Conservation (phyloP, 257 asterid genomes). For the Capsicum chinense region DNA sequence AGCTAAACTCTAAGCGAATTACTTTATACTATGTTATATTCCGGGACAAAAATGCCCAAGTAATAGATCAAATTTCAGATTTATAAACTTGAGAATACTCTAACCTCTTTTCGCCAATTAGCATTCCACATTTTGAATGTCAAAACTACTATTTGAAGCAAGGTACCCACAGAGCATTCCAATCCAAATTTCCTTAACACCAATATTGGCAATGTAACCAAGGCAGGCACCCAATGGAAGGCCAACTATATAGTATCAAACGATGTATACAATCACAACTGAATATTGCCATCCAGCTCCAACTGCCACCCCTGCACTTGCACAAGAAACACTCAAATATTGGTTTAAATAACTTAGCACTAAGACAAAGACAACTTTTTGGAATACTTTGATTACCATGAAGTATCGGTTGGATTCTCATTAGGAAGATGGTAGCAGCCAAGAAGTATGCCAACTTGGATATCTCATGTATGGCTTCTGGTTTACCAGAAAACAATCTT, state of each 20-base stretch:
- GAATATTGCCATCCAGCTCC: not conserved
- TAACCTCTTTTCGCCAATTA: slow-evolving; percentile 74
- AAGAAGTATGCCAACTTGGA: slow-evolving; percentile 67
- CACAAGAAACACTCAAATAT: too few species aligned
- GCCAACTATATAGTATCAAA: slow-evolving; percentile 67
- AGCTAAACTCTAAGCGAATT: too few species aligned
- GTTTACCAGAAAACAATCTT: too few species aligned
- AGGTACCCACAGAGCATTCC: slow-evolving; percentile 73
- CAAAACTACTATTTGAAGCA: slow-evolving; percentile 67
- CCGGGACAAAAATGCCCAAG: too few species aligned
- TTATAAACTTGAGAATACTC: not conserved
- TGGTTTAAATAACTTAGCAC: too few species aligned
- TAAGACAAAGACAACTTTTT: too few species aligned
- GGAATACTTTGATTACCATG: too few species aligned
- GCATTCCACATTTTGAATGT: slow-evolving; percentile 43
- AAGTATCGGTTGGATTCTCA: too few species aligned
- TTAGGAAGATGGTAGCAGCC: slow-evolving; percentile 58
- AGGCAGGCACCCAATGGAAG: slow-evolving; percentile 82
- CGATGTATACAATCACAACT: slow-evolving; percentile 50
- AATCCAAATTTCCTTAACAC: slow-evolving; percentile 81
- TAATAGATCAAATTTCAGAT: not conserved
- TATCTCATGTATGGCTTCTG: slow-evolving; percentile 30
- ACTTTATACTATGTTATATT: too few species aligned
- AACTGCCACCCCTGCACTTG: too few species aligned
- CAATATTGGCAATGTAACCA: slow-evolving; percentile 62